Evolutionary conservation across 2,329 filamentous ascomycete species (phyloP), one percentile per base, ranked within the genome.

Genomic region (Metarhizium album): DNA sequence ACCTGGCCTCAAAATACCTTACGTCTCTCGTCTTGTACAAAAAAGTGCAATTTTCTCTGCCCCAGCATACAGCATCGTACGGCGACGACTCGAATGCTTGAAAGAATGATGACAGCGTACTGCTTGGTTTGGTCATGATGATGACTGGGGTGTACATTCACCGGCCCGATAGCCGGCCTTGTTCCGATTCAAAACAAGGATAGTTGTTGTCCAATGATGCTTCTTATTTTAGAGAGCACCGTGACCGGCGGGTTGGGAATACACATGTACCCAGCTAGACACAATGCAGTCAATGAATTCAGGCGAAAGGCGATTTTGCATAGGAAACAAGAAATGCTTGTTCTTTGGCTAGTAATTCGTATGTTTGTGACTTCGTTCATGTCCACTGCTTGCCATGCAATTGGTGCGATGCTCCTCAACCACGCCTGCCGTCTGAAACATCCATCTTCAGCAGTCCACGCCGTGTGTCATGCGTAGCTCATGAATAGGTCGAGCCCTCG

Each of bases 401-500:
- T 14, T 43, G 40, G 40, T 20, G 37, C 16, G 37, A 33, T 46
- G 27, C 27, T 33, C 24, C 6, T 33, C 16, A 35, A 23, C 27
- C 33, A 46, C 31, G 22, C 27, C 27, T 20, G 9, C 27, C 20
- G 14, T 33, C 27, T 18, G 29, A 40, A 33, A 48, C n/a, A 52
- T 37, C 48, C 45, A 20, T 20, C 29, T 38, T 46, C 42, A 31
- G 27, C 13, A 29, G 23, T 38, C 11, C 22, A 20, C 42, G 14
- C 22, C 2, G 23, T 20, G 35, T 40, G 11, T 46, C 22, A 24
- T 47, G 18, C 29, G 24, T 4, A 42, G 27, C 22, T 63, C 53
- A 69, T 57, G 62, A 60, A 59, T 71, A 73, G 20, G 66, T 74
- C 47, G 86, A 82, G 52, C 90, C 90, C 72, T 98, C 93, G 3